Conservation (phyloP, 176 grass and related monocot genomes). For the Pontederia paniculata region DNA sequence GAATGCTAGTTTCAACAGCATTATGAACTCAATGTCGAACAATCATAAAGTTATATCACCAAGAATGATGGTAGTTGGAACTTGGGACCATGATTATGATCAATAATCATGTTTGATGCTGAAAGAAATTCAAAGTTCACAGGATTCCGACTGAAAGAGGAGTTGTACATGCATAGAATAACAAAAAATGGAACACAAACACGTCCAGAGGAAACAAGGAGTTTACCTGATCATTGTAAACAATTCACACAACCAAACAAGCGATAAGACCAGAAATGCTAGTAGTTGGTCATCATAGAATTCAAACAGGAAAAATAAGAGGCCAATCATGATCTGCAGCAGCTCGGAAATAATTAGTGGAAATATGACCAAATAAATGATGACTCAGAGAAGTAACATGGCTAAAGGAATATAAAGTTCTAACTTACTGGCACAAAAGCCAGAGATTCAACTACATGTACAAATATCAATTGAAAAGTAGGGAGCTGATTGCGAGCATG, state of each 20-base stretch:
- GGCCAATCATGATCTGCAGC: constrained; percentile 95
- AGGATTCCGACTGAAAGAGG: background rate
- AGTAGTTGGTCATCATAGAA: constrained; percentile 97
- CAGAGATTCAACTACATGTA: constrained; percentile 96
- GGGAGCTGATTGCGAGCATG: constrained; percentile 90
- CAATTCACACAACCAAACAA: constrained; percentile 97
- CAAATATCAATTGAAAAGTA: constrained; percentile 96
- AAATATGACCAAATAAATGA: constrained; percentile 4
- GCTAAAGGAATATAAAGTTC: background rate
- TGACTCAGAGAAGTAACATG: constrained; percentile 2
- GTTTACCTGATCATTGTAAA: constrained; percentile 99
- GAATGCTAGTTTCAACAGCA: no score
- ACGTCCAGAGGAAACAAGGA: background rate
- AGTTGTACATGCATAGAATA: background rate
- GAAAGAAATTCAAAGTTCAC: background rate
- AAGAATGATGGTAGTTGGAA: no score
- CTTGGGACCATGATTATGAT: no score
- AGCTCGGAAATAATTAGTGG: constrained; percentile 22
- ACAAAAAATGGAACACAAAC: background rate
- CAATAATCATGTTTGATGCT: no score
- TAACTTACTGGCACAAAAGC: constrained; percentile 93
- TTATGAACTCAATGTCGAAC: no score
- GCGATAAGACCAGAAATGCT: constrained; percentile 86
- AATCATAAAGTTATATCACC: no score
- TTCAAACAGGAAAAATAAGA: constrained; percentile 97